Evolutionary conservation across 1,284 basidiomycete genomes (phyloP).

Genomic region (Wolfiporia cocos): DNA sequence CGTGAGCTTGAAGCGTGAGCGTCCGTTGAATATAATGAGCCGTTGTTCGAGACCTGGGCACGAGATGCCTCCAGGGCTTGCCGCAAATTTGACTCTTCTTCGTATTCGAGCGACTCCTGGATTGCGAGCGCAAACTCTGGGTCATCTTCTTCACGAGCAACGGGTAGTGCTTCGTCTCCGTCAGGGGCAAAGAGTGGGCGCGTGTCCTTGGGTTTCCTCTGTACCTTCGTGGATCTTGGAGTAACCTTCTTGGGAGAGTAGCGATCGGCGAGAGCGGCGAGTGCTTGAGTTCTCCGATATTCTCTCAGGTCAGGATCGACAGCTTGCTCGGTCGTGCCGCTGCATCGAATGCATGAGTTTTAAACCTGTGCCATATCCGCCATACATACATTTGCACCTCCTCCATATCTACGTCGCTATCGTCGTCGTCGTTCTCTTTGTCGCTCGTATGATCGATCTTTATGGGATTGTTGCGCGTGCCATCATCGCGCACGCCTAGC

Average conservation of each 20-base stretch:
- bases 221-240: slow-evolving; percentile 25
- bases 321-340: too few species aligned
- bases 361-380: too few species aligned
- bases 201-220: slow-evolving; percentile 23
- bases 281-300: slow-evolving; percentile 59
- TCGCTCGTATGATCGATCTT: slow-evolving; percentile 61
- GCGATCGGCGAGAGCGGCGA: slow-evolving; percentile 58
- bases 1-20: slow-evolving; percentile 1
- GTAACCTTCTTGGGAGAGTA: slow-evolving; percentile 39
- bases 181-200: slow-evolving; percentile 52
- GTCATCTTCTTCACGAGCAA: slow-evolving; percentile 30
- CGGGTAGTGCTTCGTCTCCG: slow-evolving; percentile 35
- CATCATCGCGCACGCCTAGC: slow-evolving; percentile 80
- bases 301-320: slow-evolving; percentile 67
- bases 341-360: slow-evolving; percentile 14
- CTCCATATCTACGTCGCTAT: slow-evolving; percentile 69
- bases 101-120: slow-evolving; percentile 46
- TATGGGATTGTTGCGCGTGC: slow-evolving; percentile 81
- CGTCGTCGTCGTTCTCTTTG: slow-evolving; percentile 27
- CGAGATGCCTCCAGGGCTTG: slow-evolving; percentile 26
- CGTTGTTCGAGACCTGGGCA: slow-evolving; percentile 12
- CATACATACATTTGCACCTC: slow-evolving; percentile 61
- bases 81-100: slow-evolving; percentile 26
- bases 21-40: too few species aligned
- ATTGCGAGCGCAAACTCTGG: slow-evolving; percentile 50